phyloP scores from a whole-genome alignment of 345 rosid species.

The Crucihimalaya himalaica region DNA sequence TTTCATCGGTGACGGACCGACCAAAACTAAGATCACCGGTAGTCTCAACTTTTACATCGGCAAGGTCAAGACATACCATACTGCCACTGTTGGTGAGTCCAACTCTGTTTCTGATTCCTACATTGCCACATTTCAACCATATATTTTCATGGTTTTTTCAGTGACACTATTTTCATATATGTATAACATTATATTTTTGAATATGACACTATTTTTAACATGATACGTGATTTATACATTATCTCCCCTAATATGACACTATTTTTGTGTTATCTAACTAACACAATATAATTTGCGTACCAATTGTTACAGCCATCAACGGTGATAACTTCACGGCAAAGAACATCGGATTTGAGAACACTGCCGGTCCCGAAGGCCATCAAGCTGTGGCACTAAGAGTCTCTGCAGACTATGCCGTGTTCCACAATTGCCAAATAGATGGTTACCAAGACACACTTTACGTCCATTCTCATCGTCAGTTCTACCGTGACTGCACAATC shows the following conservation, averaged over 20 bases:
- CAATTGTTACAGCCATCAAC: conserved; percentile 10
- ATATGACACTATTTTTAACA: background rate
- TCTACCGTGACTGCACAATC: conserved; percentile 38
- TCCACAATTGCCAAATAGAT: conserved; percentile 32
- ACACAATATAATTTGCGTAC: background rate
- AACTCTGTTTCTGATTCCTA: background rate
- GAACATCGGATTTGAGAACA: conserved; percentile 37
- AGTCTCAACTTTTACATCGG: conserved; percentile 48
- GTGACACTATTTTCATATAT: background rate
- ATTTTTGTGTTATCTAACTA: background rate
- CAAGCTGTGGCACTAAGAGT: conserved; percentile 38
- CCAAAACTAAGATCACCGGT: conserved; percentile 65
- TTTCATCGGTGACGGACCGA: conserved; percentile 76
- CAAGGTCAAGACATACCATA: conserved; percentile 43
- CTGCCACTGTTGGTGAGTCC: conserved; percentile 65
- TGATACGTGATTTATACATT: no score
- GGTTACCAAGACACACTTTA: conserved; percentile 42
- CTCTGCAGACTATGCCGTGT: background rate
- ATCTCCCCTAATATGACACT: background rate
- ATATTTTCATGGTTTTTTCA: background rate
- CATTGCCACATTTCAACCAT: background rate
- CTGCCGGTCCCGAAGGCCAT: conserved; percentile 29
- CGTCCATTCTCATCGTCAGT: conserved; percentile 29
- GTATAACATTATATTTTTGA: background rate
- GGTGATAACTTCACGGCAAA: conserved; percentile 45